phyloP scores from a whole-genome alignment of 305 asterid genomes.

The Fraxinus floribunda region DNA sequence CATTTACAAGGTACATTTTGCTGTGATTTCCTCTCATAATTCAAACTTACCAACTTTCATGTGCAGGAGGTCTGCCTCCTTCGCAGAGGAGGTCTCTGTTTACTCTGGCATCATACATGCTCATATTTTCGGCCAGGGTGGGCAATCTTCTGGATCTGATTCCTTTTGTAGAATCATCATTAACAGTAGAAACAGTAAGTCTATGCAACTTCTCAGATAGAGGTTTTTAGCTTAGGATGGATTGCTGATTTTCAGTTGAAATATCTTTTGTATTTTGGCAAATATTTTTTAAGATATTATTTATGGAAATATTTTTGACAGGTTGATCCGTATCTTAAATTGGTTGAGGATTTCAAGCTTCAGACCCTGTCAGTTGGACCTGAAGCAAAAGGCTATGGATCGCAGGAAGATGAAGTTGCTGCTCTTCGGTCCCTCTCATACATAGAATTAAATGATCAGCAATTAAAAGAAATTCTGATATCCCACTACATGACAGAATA shows the following conservation, averaged over 20 bases:
- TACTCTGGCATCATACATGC: slow-evolving; percentile 54
- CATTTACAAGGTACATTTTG: background rate
- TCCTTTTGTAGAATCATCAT: slow-evolving; percentile 40
- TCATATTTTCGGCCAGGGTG: slow-evolving; percentile 45
- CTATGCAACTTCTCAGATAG: background rate
- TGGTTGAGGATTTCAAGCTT: slow-evolving; percentile 41
- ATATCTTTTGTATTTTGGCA: background rate
- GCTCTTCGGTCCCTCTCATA: slow-evolving; percentile 40
- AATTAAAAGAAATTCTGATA: slow-evolving; percentile 37
- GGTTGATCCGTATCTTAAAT: slow-evolving; percentile 47
- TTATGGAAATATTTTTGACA: slow-evolving; percentile 19
- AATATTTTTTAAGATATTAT: background rate
- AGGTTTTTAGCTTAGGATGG: background rate
- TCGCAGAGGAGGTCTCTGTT: slow-evolving; percentile 51
- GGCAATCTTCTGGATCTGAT: slow-evolving; percentile 40
- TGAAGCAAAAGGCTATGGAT: slow-evolving; percentile 36
- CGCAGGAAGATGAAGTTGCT: slow-evolving; percentile 45
- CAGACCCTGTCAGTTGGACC: slow-evolving; percentile 29
- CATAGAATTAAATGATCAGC: slow-evolving; percentile 33
- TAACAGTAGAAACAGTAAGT: slow-evolving; percentile 45
- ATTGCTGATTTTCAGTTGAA: background rate
- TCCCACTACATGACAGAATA: slow-evolving; percentile 38
- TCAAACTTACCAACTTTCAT: slow-evolving; percentile 18
- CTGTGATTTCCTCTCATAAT: slow-evolving; percentile 6
- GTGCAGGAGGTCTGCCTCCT: slow-evolving; percentile 48